Percentiles rank a stretch among this genome's conserved stretches.
Evolutionary conservation across 2,329 filamentous ascomycete species (phyloP).

Genomic region (Cylindrodendrum hubeiense): DNA sequence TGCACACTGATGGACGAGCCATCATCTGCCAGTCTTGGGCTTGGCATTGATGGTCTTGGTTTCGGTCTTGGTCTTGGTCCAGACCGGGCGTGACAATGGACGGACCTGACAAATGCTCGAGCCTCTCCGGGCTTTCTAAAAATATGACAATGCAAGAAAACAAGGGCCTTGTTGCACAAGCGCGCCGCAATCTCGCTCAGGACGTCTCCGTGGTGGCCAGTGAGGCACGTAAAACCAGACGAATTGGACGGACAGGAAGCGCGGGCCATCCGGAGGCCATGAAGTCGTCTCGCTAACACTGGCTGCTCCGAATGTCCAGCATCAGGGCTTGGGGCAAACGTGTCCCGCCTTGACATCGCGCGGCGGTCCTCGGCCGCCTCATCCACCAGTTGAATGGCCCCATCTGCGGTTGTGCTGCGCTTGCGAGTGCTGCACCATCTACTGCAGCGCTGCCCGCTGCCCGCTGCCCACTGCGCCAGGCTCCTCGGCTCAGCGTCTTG

Average conservation of each 20-base stretch:
- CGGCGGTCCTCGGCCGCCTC: constrained; percentile 10
- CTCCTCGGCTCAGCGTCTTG: constrained; percentile 6
- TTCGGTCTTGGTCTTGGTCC: not conserved
- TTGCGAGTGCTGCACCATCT: not conserved
- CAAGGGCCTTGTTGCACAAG: not conserved
- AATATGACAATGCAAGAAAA: not conserved
- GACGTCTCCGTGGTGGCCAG: not conserved
- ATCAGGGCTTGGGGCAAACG: constrained; percentile 5
- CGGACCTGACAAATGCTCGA: no score
- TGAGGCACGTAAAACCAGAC: constrained; percentile 5
- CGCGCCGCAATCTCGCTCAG: not conserved
- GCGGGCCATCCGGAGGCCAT: constrained; percentile 6
- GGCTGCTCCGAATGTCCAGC: not conserved
- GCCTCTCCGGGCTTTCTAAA: not conserved
- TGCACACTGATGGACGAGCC: not conserved
- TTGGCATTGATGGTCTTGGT: no score
- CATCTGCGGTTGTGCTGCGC: constrained; percentile 10
- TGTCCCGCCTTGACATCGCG: constrained; percentile 7
- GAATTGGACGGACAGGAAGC: constrained; percentile 14
- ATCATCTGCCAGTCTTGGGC: not conserved
- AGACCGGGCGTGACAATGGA: not conserved
- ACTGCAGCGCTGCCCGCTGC: no score
- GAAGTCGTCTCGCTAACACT: not conserved
- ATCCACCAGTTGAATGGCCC: constrained; percentile 5
- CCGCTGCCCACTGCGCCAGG: not conserved